A percentile compares a stretch with the other conserved stretches of the same genome.
Conservation (phyloP, 2,329 filamentous ascomycete genomes). For the Neofusicoccum sp. region DNA sequence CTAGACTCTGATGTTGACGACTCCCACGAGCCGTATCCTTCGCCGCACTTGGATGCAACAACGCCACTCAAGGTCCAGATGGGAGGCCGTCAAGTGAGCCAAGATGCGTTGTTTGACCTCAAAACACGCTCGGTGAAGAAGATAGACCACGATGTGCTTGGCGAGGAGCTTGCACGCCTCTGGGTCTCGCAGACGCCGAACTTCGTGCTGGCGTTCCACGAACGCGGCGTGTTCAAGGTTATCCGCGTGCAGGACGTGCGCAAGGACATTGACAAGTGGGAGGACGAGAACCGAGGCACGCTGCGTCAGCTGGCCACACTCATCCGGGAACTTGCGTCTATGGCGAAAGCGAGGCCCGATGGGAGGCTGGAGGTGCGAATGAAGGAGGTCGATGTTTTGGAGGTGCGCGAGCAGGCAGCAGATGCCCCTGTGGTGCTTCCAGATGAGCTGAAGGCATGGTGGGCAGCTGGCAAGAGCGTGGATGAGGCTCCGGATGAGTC, state of each 20-base stretch:
- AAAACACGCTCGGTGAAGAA: slow-evolving; percentile 48
- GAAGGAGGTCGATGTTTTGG: slow-evolving; percentile 30
- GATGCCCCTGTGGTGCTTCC: slow-evolving; percentile 5
- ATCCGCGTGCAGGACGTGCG: slow-evolving; percentile 41
- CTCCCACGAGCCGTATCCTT: not conserved
- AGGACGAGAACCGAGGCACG: slow-evolving; percentile 35
- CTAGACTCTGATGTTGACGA: slow-evolving; percentile 11
- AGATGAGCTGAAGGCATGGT: not conserved
- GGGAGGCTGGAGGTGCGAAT: slow-evolving; percentile 36
- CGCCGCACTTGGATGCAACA: not conserved
- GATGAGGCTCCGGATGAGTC: not conserved
- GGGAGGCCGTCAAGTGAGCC: slow-evolving; percentile 34
- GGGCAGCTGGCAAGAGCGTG: not conserved
- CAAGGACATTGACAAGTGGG: slow-evolving; percentile 42
- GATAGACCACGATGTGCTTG: slow-evolving; percentile 34
- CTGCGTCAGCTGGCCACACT: slow-evolving; percentile 31
- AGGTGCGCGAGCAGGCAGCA: slow-evolving; percentile 34
- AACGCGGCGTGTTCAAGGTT: slow-evolving; percentile 43
- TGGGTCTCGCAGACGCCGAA: slow-evolving; percentile 54
- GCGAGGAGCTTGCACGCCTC: slow-evolving; percentile 44
- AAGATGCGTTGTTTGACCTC: slow-evolving; percentile 51
- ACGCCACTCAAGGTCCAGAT: slow-evolving; percentile 23
- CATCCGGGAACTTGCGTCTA: slow-evolving; percentile 31
- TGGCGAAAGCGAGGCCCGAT: slow-evolving; percentile 25
- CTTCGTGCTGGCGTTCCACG: slow-evolving; percentile 53